Evolutionary conservation across 768 basidiomycete genomes (phyloP).

Genomic region (Hortiboletus campestris): DNA sequence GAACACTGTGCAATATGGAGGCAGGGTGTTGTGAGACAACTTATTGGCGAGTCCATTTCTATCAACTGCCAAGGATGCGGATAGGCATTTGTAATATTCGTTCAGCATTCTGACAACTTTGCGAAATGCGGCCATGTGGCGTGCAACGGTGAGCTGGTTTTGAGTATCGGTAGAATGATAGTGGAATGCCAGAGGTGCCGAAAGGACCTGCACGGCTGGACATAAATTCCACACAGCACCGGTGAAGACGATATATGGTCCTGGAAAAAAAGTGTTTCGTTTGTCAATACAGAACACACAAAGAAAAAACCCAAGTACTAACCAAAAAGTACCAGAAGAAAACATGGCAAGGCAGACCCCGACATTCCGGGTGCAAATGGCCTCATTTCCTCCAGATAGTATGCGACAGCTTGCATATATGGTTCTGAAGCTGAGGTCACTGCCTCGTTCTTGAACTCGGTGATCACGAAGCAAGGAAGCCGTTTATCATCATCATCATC

Average conservation of each 20-base stretch:
- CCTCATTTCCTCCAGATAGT: too few species aligned
- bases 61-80: too few species aligned
- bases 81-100: constrained; percentile 22
- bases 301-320: not conserved
- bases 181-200: constrained; percentile 22
- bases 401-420: not conserved
- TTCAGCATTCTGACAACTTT: constrained; percentile 21
- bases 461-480: not conserved
- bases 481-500: too few species aligned
- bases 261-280: constrained; percentile 4
- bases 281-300: too few species aligned
- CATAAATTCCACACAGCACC: constrained; percentile 25
- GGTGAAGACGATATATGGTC: constrained; percentile 28
- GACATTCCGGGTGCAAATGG: too few species aligned
- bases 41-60: too few species aligned
- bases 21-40: too few species aligned
- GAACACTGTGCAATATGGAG: too few species aligned
- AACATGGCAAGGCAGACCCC: not conserved
- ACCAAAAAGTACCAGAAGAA: not conserved
- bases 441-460: not conserved
- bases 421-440: not conserved
- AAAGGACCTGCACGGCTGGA: constrained; percentile 25
- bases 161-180: constrained; percentile 21
- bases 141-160: not conserved
- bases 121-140: constrained; percentile 27